These are phyloP conservation scores for Sclerotinia glacialis DNA, from an alignment of 2,329 filamentous ascomycete species.

Conservation along the genomic window DNA sequence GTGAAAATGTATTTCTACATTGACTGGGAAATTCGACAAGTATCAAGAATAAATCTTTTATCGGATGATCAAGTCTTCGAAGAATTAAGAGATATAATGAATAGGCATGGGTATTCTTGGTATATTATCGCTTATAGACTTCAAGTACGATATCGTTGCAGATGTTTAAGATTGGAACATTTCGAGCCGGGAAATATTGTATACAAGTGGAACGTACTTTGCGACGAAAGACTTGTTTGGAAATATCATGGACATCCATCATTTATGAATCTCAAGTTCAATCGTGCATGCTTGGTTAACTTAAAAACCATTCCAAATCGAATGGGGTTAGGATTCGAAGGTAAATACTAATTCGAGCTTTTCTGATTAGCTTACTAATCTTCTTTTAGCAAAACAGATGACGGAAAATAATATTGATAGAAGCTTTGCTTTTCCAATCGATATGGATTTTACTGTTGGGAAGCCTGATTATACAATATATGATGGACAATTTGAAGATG, in stretches of 20 bases:
- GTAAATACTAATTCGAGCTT: neutral
- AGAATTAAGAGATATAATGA: conserved; percentile 21
- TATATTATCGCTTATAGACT: conserved; percentile 17
- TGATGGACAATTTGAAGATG: neutral
- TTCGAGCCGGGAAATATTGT: conserved; percentile 24
- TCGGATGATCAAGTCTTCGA: conserved; percentile 19
- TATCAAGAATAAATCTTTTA: conserved; percentile 18
- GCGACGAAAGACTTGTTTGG: conserved; percentile 23
- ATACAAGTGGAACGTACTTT: conserved; percentile 27
- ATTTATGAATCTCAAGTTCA: conserved; percentile 23
- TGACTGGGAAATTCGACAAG: conserved; percentile 20
- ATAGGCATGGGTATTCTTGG: conserved; percentile 24
- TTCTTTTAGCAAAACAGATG: neutral
- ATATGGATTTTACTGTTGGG: conserved; percentile 11
- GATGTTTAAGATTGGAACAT: conserved; percentile 20
- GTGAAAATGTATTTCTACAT: conserved; percentile 5
- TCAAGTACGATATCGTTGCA: conserved; percentile 1
- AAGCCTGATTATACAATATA: neutral
- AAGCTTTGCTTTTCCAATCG: neutral
- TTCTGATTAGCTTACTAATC: neutral
- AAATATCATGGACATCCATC: conserved; percentile 13
- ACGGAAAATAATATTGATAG: conserved; percentile 11
- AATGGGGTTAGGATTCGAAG: conserved; percentile 18
- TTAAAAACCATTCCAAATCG: conserved; percentile 23
- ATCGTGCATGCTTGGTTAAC: conserved; percentile 24